phyloP scores from a whole-genome alignment of 1,139 yeast genomes.

The Arxiozyma slooffiae region DNA sequence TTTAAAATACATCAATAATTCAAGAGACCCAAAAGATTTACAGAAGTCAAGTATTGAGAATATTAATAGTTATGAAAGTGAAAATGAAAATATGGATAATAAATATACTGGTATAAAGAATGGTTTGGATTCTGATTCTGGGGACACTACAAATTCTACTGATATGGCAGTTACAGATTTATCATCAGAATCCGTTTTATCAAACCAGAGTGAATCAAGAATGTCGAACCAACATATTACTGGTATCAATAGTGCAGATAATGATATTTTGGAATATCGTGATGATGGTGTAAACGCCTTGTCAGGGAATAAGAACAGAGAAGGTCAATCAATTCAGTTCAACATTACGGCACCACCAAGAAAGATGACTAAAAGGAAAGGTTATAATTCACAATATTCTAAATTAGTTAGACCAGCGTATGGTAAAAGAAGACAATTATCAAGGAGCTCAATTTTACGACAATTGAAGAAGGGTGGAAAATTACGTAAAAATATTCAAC shows the following conservation, averaged over 20 bases:
- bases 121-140: background rate
- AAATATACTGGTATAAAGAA: background rate
- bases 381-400: background rate
- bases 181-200: background rate
- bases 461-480: constrained; percentile 17
- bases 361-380: background rate
- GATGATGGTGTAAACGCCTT: background rate
- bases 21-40: background rate
- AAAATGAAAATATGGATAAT: background rate
- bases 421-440: constrained; percentile 5
- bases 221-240: constrained; percentile 3
- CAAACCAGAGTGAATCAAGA: background rate
- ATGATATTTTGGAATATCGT: background rate
- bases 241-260: background rate
- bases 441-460: constrained; percentile 11
- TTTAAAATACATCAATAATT: background rate
- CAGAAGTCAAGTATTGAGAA: background rate
- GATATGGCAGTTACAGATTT: background rate
- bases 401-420: background rate
- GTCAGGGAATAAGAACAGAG: background rate
- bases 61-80: background rate
- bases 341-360: constrained; percentile 20
- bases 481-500: constrained; percentile 14
- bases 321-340: constrained; percentile 19
- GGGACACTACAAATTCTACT: background rate